Evolutionary conservation across 2,329 filamentous ascomycete genomes (phyloP).

Genomic region (Exophiala calicioides): DNA sequence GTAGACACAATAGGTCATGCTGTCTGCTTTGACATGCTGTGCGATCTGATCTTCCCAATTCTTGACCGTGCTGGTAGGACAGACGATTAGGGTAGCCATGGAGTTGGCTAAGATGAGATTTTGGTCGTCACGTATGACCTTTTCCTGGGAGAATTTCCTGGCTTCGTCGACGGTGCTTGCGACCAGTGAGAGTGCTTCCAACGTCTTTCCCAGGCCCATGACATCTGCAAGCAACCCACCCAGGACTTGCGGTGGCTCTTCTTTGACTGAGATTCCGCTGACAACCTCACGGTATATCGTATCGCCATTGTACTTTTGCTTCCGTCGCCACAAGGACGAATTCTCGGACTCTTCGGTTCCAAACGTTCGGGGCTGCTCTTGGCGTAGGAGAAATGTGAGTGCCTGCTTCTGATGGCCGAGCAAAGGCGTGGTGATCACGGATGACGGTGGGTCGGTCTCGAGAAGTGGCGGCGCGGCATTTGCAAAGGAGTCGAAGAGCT

Average conservation of each 20-base stretch:
- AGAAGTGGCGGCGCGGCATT: conserved; percentile 74
- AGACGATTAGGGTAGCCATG: conserved; percentile 80
- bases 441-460: conserved; percentile 63
- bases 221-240: conserved; percentile 80
- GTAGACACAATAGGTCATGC: conserved; percentile 76
- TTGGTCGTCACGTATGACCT: conserved; percentile 34
- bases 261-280: conserved; percentile 65
- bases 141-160: conserved; percentile 58
- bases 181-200: conserved; percentile 81
- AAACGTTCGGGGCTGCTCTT: conserved; percentile 67
- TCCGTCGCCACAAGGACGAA: conserved; percentile 75
- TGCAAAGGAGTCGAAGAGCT: conserved; percentile 78
- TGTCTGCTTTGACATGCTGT: conserved; percentile 68
- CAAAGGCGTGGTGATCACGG: conserved; percentile 65
- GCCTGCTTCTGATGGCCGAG: conserved; percentile 89
- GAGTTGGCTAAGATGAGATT: conserved; percentile 63
- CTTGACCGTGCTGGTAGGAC: conserved; percentile 83
- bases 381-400: conserved; percentile 78
- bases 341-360: conserved; percentile 62
- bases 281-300: conserved; percentile 79
- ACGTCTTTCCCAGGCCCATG: conserved; percentile 85
- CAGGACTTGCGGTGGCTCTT: conserved; percentile 65
- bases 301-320: conserved; percentile 57
- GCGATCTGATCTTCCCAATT: conserved; percentile 96
- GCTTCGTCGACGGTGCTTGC: conserved; percentile 66